Percentiles rank a stretch among this genome's conserved stretches.
Evolutionary conservation across 495 filamentous ascomycete genomes (phyloP).

Genomic region (Penicillium dipodomyicola): DNA sequence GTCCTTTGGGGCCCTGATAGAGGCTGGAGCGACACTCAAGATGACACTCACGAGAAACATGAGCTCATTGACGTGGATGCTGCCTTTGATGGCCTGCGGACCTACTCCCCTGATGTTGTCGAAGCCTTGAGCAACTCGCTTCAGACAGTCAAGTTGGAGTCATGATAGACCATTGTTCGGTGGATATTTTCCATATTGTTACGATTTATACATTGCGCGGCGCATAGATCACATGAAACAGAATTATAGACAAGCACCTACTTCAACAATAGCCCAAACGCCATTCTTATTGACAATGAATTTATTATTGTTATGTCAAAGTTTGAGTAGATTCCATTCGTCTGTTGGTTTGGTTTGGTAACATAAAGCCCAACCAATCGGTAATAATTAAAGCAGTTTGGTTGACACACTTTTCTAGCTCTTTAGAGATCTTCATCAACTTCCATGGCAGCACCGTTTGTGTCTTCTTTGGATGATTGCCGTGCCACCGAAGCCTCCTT

Average conservation of each 20-base stretch:
- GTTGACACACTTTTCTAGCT: conserved; percentile 26
- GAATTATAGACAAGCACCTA: not conserved
- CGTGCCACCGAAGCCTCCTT: conserved; percentile 82
- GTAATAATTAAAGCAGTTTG: conserved; percentile 25
- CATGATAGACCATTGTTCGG: conserved; percentile 4
- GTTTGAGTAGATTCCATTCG: conserved; percentile 2
- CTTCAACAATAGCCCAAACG: not conserved
- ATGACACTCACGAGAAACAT: conserved; percentile 18
- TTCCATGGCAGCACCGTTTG: conserved; percentile 58
- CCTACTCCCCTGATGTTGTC: conserved; percentile 13
- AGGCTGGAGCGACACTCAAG: conserved; percentile 54
- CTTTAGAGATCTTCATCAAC: conserved; percentile 58
- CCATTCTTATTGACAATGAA: not conserved
- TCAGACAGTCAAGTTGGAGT: conserved; percentile 18
- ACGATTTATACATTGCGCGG: conserved; percentile 21
- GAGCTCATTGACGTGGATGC: conserved; percentile 10
- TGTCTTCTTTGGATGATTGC: conserved; percentile 49
- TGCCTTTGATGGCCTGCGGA: conserved; percentile 19
- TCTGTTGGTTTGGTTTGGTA: conserved; percentile 7
- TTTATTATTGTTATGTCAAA: conserved; percentile 1
- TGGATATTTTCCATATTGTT: conserved; percentile 13
- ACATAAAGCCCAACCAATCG: conserved; percentile 3
- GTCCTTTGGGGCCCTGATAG: conserved; percentile 69
- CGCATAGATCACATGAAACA: conserved; percentile 1
- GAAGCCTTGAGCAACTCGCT: conserved; percentile 22